A percentile compares a stretch with the other conserved stretches of the same genome.
Evolutionary conservation across 2,329 filamentous ascomycete genomes (phyloP).

Genomic region (Ploettnerulaceae sp.): DNA sequence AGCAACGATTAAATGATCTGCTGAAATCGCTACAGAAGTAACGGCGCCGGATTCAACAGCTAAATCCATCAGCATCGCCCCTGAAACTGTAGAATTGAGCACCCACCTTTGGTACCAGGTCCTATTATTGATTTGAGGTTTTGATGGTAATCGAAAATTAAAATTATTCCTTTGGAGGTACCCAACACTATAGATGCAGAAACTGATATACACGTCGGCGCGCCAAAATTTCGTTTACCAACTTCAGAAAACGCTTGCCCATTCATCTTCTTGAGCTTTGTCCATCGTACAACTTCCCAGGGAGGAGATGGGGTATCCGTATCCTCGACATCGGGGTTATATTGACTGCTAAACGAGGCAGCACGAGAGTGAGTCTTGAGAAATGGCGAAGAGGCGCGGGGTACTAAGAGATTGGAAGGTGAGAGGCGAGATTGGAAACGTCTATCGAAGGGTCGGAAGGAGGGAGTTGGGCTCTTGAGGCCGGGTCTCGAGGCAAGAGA

Average conservation of each 20-base stretch:
- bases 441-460: constrained; percentile 88
- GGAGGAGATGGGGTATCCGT: constrained; percentile 71
- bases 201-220: constrained; percentile 82
- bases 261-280: constrained; percentile 82
- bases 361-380: constrained; percentile 73
- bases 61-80: constrained; percentile 38
- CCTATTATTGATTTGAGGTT: constrained; percentile 92
- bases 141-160: constrained; percentile 97
- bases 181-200: constrained; percentile 86
- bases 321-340: constrained; percentile 57
- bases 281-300: constrained; percentile 98
- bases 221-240: constrained; percentile 87
- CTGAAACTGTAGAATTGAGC: constrained; percentile 3
- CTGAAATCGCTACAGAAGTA: constrained; percentile 83
- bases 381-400: constrained; percentile 66
- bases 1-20: constrained; percentile 87
- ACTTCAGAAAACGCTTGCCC: constrained; percentile 87
- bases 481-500: constrained; percentile 63
- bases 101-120: constrained; percentile 78
- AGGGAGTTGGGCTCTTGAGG: constrained; percentile 67
- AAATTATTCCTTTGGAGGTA: constrained; percentile 87
- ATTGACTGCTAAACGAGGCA: constrained; percentile 69
- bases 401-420: constrained; percentile 52
- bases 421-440: constrained; percentile 84
- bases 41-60: constrained; percentile 87